Conservation (phyloP, 257 asterid species). For the Solanum microdontum region DNA sequence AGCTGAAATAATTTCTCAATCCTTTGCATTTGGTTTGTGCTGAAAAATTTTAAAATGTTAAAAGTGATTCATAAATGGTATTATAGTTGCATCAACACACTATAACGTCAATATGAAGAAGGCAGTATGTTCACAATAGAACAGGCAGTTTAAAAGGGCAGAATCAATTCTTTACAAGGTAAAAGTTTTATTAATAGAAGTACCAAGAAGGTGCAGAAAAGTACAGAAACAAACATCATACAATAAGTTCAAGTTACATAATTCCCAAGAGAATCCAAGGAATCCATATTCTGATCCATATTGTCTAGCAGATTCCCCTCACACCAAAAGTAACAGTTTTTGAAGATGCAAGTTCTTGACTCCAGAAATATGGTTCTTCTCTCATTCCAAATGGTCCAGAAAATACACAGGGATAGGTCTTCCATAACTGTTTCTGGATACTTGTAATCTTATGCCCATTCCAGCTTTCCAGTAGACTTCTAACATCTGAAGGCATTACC, state of each 20-base stretch:
- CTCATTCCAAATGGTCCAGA: neutral
- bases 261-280: neutral
- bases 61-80: neutral
- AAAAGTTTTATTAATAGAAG: neutral
- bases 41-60: slow-evolving; percentile 11
- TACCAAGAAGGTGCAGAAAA: neutral
- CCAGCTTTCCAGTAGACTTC: neutral
- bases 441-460: neutral
- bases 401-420: neutral
- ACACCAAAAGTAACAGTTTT: neutral
- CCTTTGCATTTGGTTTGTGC: slow-evolving; percentile 69
- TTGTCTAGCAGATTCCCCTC: neutral
- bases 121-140: neutral
- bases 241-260: neutral
- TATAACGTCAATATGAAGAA: neutral
- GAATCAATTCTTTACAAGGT: neutral
- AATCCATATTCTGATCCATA: neutral
- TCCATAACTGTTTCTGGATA: neutral
- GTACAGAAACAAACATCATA: neutral
- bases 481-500: neutral
- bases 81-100: neutral
- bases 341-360: neutral
- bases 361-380: neutral
- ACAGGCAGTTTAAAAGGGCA: neutral
- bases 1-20: slow-evolving; percentile 81